A percentile compares a stretch with the other conserved stretches of the same genome.
phyloP scores from a whole-genome alignment of 2,329 filamentous ascomycete genomes.

The Dothidotthia symphoricarpi region DNA sequence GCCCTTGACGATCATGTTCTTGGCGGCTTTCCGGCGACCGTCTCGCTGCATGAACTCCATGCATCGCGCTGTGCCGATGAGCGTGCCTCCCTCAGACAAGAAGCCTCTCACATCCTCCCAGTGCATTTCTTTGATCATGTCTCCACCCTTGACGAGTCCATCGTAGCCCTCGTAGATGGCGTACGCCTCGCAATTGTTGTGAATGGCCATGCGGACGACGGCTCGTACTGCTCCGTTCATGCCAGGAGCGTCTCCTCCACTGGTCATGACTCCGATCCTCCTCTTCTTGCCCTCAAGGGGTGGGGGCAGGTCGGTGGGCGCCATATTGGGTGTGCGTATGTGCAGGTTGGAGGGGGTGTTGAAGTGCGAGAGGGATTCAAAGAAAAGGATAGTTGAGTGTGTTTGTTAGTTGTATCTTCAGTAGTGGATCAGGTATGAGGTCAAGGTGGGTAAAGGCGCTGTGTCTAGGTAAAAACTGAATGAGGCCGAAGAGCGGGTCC shows the following conservation, averaged over 20 bases:
- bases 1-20: conserved; percentile 89
- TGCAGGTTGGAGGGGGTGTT: conserved; percentile 4
- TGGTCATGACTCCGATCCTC: conserved; percentile 87
- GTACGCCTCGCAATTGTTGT: conserved; percentile 58
- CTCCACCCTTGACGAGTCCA: conserved; percentile 83
- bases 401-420: conserved; percentile 7
- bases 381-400: conserved; percentile 8
- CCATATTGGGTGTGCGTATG: conserved; percentile 19
- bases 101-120: conserved; percentile 96
- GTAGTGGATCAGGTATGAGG: conserved; percentile 26
- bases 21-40: conserved; percentile 80
- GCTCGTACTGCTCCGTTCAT: conserved; percentile 92
- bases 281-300: conserved; percentile 53
- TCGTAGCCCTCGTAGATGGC: conserved; percentile 87
- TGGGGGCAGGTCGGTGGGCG: conserved; percentile 32
- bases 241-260: conserved; percentile 87
- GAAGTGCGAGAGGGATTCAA: conserved; percentile 1
- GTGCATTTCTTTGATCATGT: conserved; percentile 81
- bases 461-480: conserved; percentile 15
- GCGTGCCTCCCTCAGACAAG: conserved; percentile 88
- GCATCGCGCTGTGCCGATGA: conserved; percentile 93
- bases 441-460: conserved; percentile 19
- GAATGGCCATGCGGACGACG: conserved; percentile 86
- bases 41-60: conserved; percentile 87
- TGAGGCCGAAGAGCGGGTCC: conserved; percentile 22